Percentiles rank a stretch among this genome's conserved stretches.
Evolutionary conservation across 768 basidiomycete genomes (phyloP).

Genomic region (Lentinula raphanica): DNA sequence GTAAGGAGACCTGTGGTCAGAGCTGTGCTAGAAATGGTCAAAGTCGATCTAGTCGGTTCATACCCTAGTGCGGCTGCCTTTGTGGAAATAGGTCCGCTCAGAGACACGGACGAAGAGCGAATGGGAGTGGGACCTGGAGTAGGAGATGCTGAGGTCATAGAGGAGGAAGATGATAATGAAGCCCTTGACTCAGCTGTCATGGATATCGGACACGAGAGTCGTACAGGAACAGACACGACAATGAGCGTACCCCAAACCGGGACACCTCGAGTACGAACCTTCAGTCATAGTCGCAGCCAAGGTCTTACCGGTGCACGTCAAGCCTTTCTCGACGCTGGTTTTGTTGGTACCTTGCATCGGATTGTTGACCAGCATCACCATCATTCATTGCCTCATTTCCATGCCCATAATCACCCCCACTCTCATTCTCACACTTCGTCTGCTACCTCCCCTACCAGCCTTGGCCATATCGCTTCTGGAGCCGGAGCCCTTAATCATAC

Average conservation of each 20-base stretch:
- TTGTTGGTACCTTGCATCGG: slow-evolving; percentile 30
- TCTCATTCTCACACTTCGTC: not conserved
- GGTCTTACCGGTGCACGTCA: slow-evolving; percentile 1
- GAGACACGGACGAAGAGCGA: slow-evolving; percentile 17
- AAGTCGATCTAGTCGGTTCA: not conserved
- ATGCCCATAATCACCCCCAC: not conserved
- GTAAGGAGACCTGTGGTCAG: slow-evolving; percentile 56
- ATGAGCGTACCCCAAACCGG: not conserved
- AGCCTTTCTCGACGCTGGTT: slow-evolving; percentile 27
- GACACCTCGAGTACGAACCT: not conserved
- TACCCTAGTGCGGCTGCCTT: slow-evolving; percentile 26
- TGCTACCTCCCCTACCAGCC: not conserved
- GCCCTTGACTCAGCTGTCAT: slow-evolving; percentile 11
- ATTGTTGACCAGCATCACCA: slow-evolving; percentile 1
- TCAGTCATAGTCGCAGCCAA: not conserved
- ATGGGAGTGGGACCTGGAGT: slow-evolving; percentile 13
- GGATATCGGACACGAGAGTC: not conserved
- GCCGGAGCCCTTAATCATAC: not conserved
- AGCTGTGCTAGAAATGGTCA: slow-evolving; percentile 54
- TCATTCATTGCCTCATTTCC: not conserved
- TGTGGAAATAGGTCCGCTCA: slow-evolving; percentile 9
- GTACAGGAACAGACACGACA: not conserved
- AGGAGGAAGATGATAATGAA: slow-evolving; percentile 25
- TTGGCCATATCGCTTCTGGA: not conserved
- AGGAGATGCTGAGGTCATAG: not conserved